Conservation (phyloP, 495 filamentous ascomycete genomes). For the Parathielavia hyrcaniae region DNA sequence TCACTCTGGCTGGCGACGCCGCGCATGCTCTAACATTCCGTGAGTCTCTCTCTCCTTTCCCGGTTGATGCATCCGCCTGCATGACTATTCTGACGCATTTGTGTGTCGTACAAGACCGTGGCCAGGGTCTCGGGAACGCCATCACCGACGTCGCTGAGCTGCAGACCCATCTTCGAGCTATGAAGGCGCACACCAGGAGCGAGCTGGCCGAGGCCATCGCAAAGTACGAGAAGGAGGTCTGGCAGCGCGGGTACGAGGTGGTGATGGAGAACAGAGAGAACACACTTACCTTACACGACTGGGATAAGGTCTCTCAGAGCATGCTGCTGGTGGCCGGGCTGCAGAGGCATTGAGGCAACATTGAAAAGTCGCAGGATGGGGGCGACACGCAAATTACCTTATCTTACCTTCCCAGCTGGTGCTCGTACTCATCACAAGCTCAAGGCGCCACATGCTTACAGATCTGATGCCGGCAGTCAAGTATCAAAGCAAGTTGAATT, state of each 20-base stretch:
- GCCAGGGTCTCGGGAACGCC: constrained; percentile 46
- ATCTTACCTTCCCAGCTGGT: too few relatives aligned
- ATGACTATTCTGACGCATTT: neutral
- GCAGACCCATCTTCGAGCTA: constrained; percentile 22
- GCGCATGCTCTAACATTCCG: constrained; percentile 48
- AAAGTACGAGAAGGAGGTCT: constrained; percentile 36
- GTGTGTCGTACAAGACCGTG: constrained; percentile 31
- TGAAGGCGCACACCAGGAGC: constrained; percentile 20
- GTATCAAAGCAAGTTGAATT: too few relatives aligned
- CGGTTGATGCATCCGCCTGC: too few relatives aligned
- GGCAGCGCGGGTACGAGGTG: constrained; percentile 27
- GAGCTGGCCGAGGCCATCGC: constrained; percentile 25
- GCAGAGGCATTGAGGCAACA: too few relatives aligned
- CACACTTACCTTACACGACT: constrained; percentile 35
- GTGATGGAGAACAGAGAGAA: constrained; percentile 30
- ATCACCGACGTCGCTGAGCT: constrained; percentile 41
- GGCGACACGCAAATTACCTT: neutral
- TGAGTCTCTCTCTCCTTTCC: constrained; percentile 2
- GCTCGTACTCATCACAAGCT: too few relatives aligned
- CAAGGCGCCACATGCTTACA: too few relatives aligned
- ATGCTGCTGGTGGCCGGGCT: neutral
- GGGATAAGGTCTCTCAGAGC: constrained; percentile 25
- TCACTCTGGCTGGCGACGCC: constrained; percentile 48
- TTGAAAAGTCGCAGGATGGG: too few relatives aligned
- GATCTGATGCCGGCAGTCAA: too few relatives aligned